phyloP scores from a whole-genome alignment of 2,329 filamentous ascomycete species.

The Pochonia chlamydosporia region DNA sequence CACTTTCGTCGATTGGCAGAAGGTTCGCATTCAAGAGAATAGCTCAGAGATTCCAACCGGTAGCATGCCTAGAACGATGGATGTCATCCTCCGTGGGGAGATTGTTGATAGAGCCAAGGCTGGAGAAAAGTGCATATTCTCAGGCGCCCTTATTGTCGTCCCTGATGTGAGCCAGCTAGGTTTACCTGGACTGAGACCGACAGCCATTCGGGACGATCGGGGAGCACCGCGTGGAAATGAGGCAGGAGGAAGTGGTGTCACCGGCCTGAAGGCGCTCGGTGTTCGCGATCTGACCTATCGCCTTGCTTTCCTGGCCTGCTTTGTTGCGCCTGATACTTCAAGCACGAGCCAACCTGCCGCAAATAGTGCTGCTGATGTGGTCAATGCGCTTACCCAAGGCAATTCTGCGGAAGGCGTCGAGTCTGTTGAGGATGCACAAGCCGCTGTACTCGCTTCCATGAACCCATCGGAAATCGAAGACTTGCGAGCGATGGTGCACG shows the following conservation, averaged over 20 bases:
- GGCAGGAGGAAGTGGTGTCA: constrained; percentile 77
- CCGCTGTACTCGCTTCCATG: constrained; percentile 79
- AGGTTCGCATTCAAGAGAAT: constrained; percentile 96
- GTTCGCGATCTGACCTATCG: constrained; percentile 93
- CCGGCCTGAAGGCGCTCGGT: constrained; percentile 84
- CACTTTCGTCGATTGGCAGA: constrained; percentile 99
- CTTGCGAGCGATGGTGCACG: constrained; percentile 87
- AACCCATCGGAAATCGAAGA: constrained; percentile 86
- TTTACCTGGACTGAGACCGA: constrained; percentile 77
- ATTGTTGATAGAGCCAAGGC: constrained; percentile 97
- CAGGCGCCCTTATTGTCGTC: constrained; percentile 90
- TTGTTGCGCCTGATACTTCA: constrained; percentile 85
- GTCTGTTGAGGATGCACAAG: constrained; percentile 78
- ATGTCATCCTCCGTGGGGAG: constrained; percentile 91
- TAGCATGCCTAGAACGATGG: constrained; percentile 97
- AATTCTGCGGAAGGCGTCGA: constrained; percentile 61
- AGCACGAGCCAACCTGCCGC: constrained; percentile 70
- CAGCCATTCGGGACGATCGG: constrained; percentile 77
- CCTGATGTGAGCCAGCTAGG: constrained; percentile 94
- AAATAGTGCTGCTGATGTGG: constrained; percentile 64
- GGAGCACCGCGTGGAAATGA: constrained; percentile 69
- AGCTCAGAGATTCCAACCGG: constrained; percentile 97
- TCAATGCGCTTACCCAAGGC: constrained; percentile 66
- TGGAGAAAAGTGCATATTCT: constrained; percentile 97
- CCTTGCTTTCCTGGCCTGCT: constrained; percentile 93